phyloP scores from a whole-genome alignment of 2,329 filamentous ascomycete genomes.

The Cordyceps sp. region DNA sequence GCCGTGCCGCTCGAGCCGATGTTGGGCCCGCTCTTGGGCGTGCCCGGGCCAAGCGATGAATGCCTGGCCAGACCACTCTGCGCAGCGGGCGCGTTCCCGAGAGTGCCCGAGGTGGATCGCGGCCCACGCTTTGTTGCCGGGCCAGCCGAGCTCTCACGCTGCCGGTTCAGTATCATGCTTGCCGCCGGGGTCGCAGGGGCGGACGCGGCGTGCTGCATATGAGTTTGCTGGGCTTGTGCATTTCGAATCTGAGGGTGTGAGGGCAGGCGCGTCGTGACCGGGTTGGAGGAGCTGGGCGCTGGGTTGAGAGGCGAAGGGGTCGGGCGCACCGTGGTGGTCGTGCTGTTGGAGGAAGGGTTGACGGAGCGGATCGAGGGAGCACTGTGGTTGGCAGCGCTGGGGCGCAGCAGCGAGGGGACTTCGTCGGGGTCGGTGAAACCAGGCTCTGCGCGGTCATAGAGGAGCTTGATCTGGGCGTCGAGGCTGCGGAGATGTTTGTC shows the following conservation, averaged over 20 bases:
- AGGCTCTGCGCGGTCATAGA: slow-evolving; percentile 44
- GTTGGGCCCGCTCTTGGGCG: slow-evolving; percentile 29
- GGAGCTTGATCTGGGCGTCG: slow-evolving; percentile 44
- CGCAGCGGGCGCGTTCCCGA: slow-evolving; percentile 29
- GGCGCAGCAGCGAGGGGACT: slow-evolving; percentile 44
- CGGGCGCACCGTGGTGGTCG: slow-evolving; percentile 7
- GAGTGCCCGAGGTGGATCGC: slow-evolving; percentile 24
- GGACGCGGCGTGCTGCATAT: slow-evolving; percentile 27
- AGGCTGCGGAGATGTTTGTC: slow-evolving; percentile 47
- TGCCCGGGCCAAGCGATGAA: slow-evolving; percentile 45
- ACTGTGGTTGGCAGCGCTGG: slow-evolving; percentile 35
- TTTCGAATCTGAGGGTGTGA: slow-evolving; percentile 29
- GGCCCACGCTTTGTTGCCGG: slow-evolving; percentile 38
- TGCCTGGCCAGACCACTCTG: slow-evolving; percentile 45
- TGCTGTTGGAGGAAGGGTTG: slow-evolving; percentile 22
- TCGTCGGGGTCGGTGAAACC: slow-evolving; percentile 46
- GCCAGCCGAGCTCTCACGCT: slow-evolving; percentile 42
- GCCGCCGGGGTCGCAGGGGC: slow-evolving; percentile 44
- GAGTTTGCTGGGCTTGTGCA: slow-evolving; percentile 26
- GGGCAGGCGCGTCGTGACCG: slow-evolving; percentile 24
- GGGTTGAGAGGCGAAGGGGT: slow-evolving; percentile 10
- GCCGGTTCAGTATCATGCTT: slow-evolving; percentile 40
- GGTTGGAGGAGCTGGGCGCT: slow-evolving; percentile 18
- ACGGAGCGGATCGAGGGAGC: slow-evolving; percentile 22
- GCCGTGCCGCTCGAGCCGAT: slow-evolving; percentile 15